These are phyloP conservation scores for Massarina eburnea DNA, from an alignment of 2,329 filamentous ascomycete species.

Conservation along the genomic window DNA sequence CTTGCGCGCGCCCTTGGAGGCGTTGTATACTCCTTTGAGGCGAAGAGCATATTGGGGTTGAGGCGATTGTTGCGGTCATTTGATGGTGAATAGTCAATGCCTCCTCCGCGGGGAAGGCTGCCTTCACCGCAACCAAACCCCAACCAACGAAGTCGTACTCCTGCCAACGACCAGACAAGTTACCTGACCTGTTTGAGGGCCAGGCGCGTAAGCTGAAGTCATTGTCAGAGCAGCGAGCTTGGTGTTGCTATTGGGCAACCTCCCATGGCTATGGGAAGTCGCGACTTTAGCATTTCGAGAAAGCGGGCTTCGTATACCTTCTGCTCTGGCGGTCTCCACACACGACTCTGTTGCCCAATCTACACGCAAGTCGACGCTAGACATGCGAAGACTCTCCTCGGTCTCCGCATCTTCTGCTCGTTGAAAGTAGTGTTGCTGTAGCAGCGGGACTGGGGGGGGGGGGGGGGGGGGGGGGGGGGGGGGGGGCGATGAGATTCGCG, in stretches of 20 bases:
- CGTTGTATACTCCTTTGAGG: background rate
- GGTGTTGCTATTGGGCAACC: too few species aligned
- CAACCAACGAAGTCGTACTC: background rate
- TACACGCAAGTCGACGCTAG: background rate
- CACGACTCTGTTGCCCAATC: background rate
- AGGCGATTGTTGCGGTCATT: background rate
- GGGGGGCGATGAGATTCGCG: too few species aligned
- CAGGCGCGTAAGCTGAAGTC: too few species aligned
- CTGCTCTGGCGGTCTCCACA: background rate
- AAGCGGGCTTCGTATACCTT: background rate
- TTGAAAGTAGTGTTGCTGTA: background rate
- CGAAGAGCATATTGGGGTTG: background rate
- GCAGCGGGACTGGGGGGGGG: background rate
- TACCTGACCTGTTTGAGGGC: background rate
- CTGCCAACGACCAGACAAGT: too few species aligned
- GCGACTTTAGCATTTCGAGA: background rate
- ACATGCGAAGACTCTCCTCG: background rate
- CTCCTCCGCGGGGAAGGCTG: background rate
- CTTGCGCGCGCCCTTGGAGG: background rate
- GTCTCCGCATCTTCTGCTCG: too few species aligned
- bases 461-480: too few species aligned
- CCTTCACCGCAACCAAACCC: background rate
- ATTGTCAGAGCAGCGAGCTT: too few species aligned
- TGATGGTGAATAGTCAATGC: background rate
- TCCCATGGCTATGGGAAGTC: too few species aligned